Evolutionary conservation across 139 green algal genomes (phyloP).

Genomic region (Coccomyxa sp.): DNA sequence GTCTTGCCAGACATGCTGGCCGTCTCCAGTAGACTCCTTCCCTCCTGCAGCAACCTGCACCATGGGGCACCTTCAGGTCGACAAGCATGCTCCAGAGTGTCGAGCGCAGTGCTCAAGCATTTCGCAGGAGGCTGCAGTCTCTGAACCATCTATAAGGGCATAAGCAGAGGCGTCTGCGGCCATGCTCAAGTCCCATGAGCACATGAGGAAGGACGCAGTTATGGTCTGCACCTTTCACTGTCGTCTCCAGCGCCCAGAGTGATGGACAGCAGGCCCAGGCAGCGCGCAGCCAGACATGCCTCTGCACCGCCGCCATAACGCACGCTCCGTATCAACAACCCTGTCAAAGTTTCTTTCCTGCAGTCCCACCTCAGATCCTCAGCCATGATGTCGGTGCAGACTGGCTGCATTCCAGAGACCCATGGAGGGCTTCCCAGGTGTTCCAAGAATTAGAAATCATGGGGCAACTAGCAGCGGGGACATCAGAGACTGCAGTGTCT

Average conservation of each 20-base stretch:
- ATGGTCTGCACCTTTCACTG: slow-evolving; percentile 16
- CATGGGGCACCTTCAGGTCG: not conserved
- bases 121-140: not conserved
- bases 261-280: slow-evolving; percentile 48
- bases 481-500: no score
- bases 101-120: not conserved
- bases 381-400: no score
- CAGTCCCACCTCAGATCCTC: slow-evolving; percentile 7
- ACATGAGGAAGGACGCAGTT: not conserved
- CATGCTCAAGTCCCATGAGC: not conserved
- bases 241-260: slow-evolving; percentile 43
- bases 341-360: slow-evolving; percentile 48
- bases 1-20: slow-evolving; percentile 22
- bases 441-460: no score
- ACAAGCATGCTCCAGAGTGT: not conserved
- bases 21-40: slow-evolving; percentile 39
- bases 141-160: not conserved
- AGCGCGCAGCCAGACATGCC: slow-evolving; percentile 39
- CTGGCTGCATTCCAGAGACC: no score
- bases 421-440: no score
- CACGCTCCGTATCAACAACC: slow-evolving; percentile 42
- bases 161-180: not conserved
- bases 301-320: slow-evolving; percentile 42
- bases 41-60: slow-evolving; percentile 37
- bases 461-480: no score